These are phyloP conservation scores for Tulasnella sp. DNA, from an alignment of 768 basidiomycete genomes.

Conservation along the genomic window DNA sequence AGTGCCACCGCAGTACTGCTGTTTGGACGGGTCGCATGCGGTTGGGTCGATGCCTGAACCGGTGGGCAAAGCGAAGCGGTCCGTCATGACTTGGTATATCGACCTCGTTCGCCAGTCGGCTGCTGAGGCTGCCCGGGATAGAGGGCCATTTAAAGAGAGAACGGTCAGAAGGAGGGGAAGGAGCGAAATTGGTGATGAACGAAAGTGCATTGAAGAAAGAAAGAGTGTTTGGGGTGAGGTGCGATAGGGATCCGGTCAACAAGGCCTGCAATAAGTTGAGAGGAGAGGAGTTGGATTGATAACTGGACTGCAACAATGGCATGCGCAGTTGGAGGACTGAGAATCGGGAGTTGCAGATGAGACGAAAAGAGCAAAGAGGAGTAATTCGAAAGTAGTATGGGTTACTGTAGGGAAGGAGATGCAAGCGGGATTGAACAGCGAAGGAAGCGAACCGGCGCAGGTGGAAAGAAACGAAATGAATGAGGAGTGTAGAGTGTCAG, in stretches of 20 bases:
- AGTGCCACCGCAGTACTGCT: constrained; percentile 80
- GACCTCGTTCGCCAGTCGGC: constrained; percentile 67
- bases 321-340: constrained; percentile 6
- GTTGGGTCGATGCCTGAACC: constrained; percentile 37
- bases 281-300: background rate
- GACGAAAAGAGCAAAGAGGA: constrained; percentile 3
- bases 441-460: too few relatives aligned
- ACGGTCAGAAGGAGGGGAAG: constrained; percentile 16
- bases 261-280: background rate
- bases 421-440: background rate
- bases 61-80: constrained; percentile 60
- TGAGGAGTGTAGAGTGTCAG: too few relatives aligned
- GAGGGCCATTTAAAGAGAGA: constrained; percentile 20
- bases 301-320: too few relatives aligned
- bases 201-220: background rate
- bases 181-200: background rate
- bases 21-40: constrained; percentile 44
- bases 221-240: background rate
- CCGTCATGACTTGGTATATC: constrained; percentile 73
- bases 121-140: constrained; percentile 48
- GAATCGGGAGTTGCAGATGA: constrained; percentile 24
- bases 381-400: background rate
- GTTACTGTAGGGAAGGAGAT: background rate
- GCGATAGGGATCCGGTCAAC: background rate
- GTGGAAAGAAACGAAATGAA: too few relatives aligned